These are phyloP conservation scores for Blastocystis sp. DNA, from an alignment of 352 stramenopile species.

Conservation along the genomic window DNA sequence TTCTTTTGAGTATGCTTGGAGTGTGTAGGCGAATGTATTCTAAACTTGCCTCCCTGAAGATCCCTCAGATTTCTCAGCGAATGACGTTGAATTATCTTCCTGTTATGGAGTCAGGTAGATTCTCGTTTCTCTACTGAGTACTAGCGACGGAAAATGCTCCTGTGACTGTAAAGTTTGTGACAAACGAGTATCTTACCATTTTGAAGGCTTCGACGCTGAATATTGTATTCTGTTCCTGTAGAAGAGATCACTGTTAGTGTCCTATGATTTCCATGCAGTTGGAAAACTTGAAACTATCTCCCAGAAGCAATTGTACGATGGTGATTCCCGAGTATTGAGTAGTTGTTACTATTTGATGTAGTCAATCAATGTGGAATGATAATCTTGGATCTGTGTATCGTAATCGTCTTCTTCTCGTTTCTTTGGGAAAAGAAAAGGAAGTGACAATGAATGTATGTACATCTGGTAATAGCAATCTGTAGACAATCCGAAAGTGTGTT, in stretches of 20 bases:
- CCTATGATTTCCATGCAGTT: conserved; percentile 9
- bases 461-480: background rate
- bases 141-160: background rate
- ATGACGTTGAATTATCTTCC: conserved; percentile 44
- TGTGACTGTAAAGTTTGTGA: conserved; percentile 52
- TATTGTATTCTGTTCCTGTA: background rate
- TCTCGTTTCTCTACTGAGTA: background rate
- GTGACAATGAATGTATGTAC: conserved; percentile 31
- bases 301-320: conserved; percentile 27
- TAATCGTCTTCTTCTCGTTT: conserved; percentile 35
- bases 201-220: conserved; percentile 40
- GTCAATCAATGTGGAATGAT: conserved; percentile 21
- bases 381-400: conserved; percentile 41
- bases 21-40: conserved; percentile 13
- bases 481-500: conserved; percentile 46
- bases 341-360: background rate
- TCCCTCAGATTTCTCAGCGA: conserved; percentile 49
- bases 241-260: background rate
- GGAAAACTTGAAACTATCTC: conserved; percentile 35
- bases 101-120: background rate
- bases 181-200: conserved; percentile 39
- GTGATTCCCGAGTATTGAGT: conserved; percentile 39
- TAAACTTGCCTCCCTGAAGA: conserved; percentile 42
- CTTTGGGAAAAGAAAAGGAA: conserved; percentile 32
- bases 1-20: conserved; percentile 11